Base-by-base conservation (phyloP, 139 green algal species). In the Ettlia oleoabundans region DNA sequence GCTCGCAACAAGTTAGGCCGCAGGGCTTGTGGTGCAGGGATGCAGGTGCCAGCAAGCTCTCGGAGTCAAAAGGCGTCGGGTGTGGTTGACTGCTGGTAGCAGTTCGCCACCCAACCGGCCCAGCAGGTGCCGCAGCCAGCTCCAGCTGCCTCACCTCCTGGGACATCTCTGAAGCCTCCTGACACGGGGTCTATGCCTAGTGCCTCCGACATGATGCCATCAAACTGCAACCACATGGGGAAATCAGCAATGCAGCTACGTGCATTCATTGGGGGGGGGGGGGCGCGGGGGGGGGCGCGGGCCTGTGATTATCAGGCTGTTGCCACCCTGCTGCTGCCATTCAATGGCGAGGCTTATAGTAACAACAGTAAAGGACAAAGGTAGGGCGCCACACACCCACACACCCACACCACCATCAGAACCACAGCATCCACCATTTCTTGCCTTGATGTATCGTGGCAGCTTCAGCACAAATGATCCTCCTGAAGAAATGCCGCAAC, bases 161-260 rank as follows among this genome's bases (percentile, higher is more conserved):
- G 52, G 32, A 80, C 53, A 24, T 69, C 73, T 2, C 58, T 33
- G 73, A 53, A 55, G 26, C 73, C 73, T 4, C 73, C 73, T 15
- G 73, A 80, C 19, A n/a, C 30, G 24, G 73, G 73, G 53, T 80
- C 73, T 18, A 80, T 67, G 38, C 73, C 73, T 3, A 80, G 37
- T 4, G 73, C 73, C 53, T 80, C 73, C 0, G 73, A 80, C 53
- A 80, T 22, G 1, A 80, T 26, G 73, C 73, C 73, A 40, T 80
- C 73, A 30, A 80, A 64, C 73, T 80, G 73, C 35, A 33, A 47
- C 10, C 47, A 58, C 13, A 15, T 15, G 15, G 47, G 40, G 24
- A 68, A 68, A 33, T 4, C 30, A 19, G 37, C 28, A n/a, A 52
- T 21, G 35, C 28, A 33, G 37, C 2, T 47, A n/a, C n/a, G n/a